These are phyloP conservation scores for Solanum aculeatissimum DNA, from an alignment of 305 asterid genomes.

Conservation along the genomic window DNA sequence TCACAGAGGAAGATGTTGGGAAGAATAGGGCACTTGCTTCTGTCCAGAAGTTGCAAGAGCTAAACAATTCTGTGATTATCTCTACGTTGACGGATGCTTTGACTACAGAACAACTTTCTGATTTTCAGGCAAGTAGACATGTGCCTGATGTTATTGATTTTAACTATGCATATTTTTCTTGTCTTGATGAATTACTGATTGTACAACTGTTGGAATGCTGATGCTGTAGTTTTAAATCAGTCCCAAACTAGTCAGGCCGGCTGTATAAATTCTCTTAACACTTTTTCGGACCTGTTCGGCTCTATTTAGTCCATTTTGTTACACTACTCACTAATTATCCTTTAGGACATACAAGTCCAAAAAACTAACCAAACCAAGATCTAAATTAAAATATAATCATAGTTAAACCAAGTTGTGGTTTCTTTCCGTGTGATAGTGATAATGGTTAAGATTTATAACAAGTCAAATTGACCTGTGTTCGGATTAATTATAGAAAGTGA, in stretches of 20 bases:
- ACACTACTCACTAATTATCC: background rate
- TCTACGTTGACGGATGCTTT: slow-evolving; percentile 29
- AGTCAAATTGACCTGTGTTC: background rate
- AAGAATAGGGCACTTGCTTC: slow-evolving; percentile 54
- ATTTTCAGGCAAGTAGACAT: slow-evolving; percentile 31
- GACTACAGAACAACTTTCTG: slow-evolving; percentile 33
- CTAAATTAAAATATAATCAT: background rate
- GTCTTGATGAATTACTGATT: background rate
- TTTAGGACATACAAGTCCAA: background rate
- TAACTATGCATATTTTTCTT: background rate
- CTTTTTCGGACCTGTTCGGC: background rate
- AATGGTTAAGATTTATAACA: background rate
- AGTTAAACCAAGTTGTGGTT: background rate
- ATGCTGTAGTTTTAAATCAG: background rate
- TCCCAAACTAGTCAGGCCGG: background rate
- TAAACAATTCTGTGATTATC: slow-evolving; percentile 36
- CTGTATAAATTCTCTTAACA: background rate
- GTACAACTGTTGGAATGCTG: background rate
- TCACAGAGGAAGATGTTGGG: slow-evolving; percentile 47
- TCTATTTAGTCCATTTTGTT: background rate
- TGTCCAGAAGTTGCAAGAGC: slow-evolving; percentile 42
- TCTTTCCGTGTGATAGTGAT: background rate
- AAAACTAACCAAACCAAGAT: background rate
- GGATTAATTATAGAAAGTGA: background rate
- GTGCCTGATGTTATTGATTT: background rate